Evolutionary conservation across 2,329 filamentous ascomycete genomes (phyloP), one percentile per base, ranked within the genome.

Genomic region (Sclerotinia subarctica): DNA sequence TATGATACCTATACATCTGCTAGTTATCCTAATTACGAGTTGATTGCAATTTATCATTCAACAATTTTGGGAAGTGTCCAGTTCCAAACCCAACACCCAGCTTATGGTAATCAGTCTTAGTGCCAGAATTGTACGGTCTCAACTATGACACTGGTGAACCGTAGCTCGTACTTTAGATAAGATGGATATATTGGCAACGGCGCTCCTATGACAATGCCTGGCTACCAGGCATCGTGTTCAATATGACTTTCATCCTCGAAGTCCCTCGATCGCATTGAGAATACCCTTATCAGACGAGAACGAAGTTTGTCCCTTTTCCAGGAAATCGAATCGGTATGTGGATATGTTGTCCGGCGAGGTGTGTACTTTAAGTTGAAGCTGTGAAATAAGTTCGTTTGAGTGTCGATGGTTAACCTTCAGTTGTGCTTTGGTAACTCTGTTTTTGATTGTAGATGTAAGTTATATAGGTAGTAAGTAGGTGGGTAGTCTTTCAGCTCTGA

Each of bases 1-100:
- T 60, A 62, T 56, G 51, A 64, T 29, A 53, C 32, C 52, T 49
- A 29, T 58, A 63, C 32, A 63, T 57, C 26, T 29, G 32, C 24
- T 62, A 62, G 29, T 26, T 38, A 13, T 38, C 2, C 21, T 51
- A 24, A 51, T 51, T 26, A 51, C 6, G 5, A 51, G 58, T 51
- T 26, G 15, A 38, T 38, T 62, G 29, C 21, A 51, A 62, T 62
- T 21, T 51, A 38, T 42, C 38, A 42, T 42, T 13, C 38, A 42
- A 42, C 38, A 15, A 15, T 38, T 38, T 38, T 13, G 35, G 35
- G 11, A 3, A 38, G n/a, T n/a, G 19, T 56, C 35, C 19, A 38
- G 8, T 24, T 56, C 6, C 21, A 38, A 56, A 5, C 5, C 15
- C 0, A 24, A 38, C 2, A 38, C 15, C 6, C 19, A 1, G 1